Evolutionary conservation across 2,329 filamentous ascomycete genomes (phyloP).

Genomic region (Teratosphaeria pseudoeucalypti): DNA sequence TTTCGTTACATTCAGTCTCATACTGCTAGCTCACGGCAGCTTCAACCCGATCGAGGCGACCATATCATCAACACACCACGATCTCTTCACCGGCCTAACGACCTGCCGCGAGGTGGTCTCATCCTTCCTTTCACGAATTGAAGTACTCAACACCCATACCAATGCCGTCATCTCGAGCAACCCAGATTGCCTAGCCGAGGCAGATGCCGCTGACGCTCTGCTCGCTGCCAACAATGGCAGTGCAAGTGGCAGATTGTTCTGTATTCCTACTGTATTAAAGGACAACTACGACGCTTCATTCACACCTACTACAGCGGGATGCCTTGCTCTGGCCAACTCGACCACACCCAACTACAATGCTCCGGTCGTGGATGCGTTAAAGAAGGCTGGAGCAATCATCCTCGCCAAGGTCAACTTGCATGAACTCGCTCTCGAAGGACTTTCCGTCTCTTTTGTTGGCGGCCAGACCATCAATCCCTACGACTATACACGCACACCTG

Average conservation of each 20-base stretch:
- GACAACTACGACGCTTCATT: conserved; percentile 51
- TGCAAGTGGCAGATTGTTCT: conserved; percentile 41
- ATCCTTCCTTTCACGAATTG: conserved; percentile 47
- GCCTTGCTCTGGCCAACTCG: conserved; percentile 35
- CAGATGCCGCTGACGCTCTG: conserved; percentile 40
- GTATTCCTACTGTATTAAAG: conserved; percentile 52
- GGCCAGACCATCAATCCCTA: conserved; percentile 60
- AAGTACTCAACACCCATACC: conserved; percentile 44
- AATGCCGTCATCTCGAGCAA: conserved; percentile 50
- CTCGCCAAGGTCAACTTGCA: conserved; percentile 37
- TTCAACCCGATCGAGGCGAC: conserved; percentile 50
- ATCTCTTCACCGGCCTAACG: conserved; percentile 42
- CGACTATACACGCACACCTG: conserved; percentile 53
- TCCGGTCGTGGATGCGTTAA: conserved; percentile 18
- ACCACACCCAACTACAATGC: conserved; percentile 34
- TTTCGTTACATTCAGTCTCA: not conserved
- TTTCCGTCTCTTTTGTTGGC: conserved; percentile 51
- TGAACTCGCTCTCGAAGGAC: conserved; percentile 53
- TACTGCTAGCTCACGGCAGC: not conserved
- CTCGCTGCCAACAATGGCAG: conserved; percentile 40
- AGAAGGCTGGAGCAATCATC: conserved; percentile 24
- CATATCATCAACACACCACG: conserved; percentile 46
- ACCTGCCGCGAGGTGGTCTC: conserved; percentile 47
- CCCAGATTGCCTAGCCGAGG: conserved; percentile 36
- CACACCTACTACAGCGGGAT: conserved; percentile 49